These are phyloP conservation scores for Phialophora verrucosa DNA, from an alignment of 2,329 filamentous ascomycete genomes.

Conservation along the genomic window DNA sequence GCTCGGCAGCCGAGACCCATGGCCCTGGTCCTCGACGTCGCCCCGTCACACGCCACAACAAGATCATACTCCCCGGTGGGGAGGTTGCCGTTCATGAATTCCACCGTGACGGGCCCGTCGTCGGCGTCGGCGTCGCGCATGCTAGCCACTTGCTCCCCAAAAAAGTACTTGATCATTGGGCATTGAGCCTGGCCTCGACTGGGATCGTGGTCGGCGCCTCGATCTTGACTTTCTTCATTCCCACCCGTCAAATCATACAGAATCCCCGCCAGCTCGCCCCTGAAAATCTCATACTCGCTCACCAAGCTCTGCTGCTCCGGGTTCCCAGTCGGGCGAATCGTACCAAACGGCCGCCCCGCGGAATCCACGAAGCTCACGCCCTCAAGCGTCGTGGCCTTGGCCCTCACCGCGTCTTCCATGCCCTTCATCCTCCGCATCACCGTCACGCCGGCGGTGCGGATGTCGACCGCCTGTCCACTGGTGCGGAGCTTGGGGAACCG, in stretches of 20 bases:
- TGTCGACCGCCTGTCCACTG: slow-evolving; percentile 60
- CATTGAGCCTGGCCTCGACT: neutral
- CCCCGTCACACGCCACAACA: slow-evolving; percentile 63
- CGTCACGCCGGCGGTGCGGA: slow-evolving; percentile 59
- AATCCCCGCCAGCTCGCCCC: slow-evolving; percentile 60
- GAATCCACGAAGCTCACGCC: slow-evolving; percentile 57
- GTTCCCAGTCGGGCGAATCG: slow-evolving; percentile 50
- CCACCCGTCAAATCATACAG: slow-evolving; percentile 49
- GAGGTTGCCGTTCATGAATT: slow-evolving; percentile 51
- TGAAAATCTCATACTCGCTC: slow-evolving; percentile 66
- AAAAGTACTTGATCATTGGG: slow-evolving; percentile 43
- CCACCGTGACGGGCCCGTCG: slow-evolving; percentile 44
- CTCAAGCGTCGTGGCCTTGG: slow-evolving; percentile 51
- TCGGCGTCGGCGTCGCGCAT: slow-evolving; percentile 29
- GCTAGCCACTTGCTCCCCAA: slow-evolving; percentile 40
- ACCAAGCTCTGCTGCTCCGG: slow-evolving; percentile 51
- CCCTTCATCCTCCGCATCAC: slow-evolving; percentile 60
- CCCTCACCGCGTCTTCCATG: slow-evolving; percentile 51
- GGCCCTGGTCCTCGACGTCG: slow-evolving; percentile 56
- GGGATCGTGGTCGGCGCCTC: neutral
- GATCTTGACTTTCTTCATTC: neutral
- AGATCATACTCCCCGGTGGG: slow-evolving; percentile 55
- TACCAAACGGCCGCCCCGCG: slow-evolving; percentile 48
- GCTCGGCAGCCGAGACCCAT: slow-evolving; percentile 45
- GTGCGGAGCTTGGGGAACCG: slow-evolving; percentile 51